Evolutionary conservation across 805 yeast genomes (phyloP), one percentile per base, ranked within the genome.

Genomic region (Saccharomyces eubayanus): DNA sequence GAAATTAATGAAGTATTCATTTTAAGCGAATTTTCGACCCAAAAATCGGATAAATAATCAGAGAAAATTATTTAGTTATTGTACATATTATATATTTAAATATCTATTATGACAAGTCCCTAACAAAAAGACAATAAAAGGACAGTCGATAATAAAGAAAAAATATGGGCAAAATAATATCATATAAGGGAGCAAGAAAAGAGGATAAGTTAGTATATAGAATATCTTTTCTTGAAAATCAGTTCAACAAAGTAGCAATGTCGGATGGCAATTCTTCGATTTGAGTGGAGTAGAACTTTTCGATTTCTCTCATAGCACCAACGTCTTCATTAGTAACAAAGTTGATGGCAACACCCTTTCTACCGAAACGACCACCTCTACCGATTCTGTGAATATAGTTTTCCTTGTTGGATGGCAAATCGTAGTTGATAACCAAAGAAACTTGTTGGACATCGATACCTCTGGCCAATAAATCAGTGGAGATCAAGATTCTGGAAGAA

Each of bases 371-470:
- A 57, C 97, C 97, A 59, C 95, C 89, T 72, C 97, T 84, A 70
- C 97, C 97, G 60, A 91, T 91, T 73, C 97, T 82, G 77, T 91
- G 97, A 66, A 91, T 83, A 72, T 91, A 91, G 78, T 91, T 91
- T 72, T 91, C 97, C 69, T 84, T 82, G 77, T 91, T 89, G 59
- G 79, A 70, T 49, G 97, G 97, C 70, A 91, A 75, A 72, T 91
- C 97, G 74, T 87, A 91, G 78, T 91, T 91, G 67, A 91, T 87
- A 53, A 91, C 97, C 60, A 91, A 74, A 6, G 96, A 89, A 47
- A 91, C 96, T 69, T 90, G 97, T 76, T 91, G 97, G 56, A 91
- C 97, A 72, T 91, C 97, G 60, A 91, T 91, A 66, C 97, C 97
- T 72, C 97, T 81, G 49, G 97, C 97, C 85, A 90, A 87, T 65